Conservation (phyloP, 2,329 filamentous ascomycete species). For the Didymella keratinophila region DNA sequence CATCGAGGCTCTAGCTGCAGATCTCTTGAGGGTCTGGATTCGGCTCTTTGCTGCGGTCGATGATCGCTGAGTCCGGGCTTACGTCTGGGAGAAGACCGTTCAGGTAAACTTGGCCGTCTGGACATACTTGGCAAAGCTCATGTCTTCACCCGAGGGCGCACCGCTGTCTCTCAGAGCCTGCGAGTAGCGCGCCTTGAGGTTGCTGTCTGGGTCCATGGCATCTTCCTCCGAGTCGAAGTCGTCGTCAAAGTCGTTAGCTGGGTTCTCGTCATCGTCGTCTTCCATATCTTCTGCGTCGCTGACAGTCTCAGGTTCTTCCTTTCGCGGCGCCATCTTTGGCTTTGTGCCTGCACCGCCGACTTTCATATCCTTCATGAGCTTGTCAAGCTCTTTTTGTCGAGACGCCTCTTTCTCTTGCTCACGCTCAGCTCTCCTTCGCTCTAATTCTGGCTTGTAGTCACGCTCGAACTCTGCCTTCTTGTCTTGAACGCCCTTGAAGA, state of each 20-base stretch:
- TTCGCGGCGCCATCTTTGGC: conserved; percentile 46
- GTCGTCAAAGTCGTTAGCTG: conserved; percentile 57
- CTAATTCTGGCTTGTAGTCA: conserved; percentile 92
- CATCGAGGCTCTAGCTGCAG: background rate
- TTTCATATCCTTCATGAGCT: conserved; percentile 93
- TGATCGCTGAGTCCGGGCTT: background rate
- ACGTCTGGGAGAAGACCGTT: conserved; percentile 12
- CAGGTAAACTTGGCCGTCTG: conserved; percentile 48
- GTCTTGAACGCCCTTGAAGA: conserved; percentile 86
- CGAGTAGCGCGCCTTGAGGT: conserved; percentile 78
- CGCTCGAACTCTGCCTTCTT: conserved; percentile 88
- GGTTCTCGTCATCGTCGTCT: conserved; percentile 53
- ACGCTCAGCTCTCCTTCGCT: conserved; percentile 76
- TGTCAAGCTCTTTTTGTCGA: conserved; percentile 83
- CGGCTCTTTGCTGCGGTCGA: background rate
- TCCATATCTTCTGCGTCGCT: conserved; percentile 61
- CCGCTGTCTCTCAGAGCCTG: conserved; percentile 69
- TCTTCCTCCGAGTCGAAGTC: conserved; percentile 64
- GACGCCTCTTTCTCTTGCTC: conserved; percentile 75
- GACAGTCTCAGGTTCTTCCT: conserved; percentile 59
- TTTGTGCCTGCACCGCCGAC: conserved; percentile 54
- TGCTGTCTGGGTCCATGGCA: conserved; percentile 64
- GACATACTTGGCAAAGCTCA: conserved; percentile 62
- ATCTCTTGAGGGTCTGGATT: background rate
- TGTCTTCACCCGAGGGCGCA: conserved; percentile 55